Evolutionary conservation across 176 grass and related monocot species (phyloP).

Genomic region (Melocanna baccifera): DNA sequence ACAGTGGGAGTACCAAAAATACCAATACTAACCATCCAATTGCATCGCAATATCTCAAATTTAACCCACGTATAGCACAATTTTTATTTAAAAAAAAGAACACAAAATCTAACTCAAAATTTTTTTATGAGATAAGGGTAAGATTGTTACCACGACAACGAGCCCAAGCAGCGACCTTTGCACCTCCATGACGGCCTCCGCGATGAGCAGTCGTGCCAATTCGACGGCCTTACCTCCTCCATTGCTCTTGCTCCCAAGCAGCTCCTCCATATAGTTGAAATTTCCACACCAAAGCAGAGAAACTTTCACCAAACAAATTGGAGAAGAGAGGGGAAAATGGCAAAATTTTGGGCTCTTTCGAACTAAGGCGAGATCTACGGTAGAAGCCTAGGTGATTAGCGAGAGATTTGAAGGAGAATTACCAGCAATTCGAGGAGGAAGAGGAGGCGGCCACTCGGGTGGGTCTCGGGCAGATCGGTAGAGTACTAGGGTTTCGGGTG

Average conservation of each 20-base stretch:
- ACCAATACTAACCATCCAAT: neutral
- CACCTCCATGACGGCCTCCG: neutral
- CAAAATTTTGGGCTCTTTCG: neutral
- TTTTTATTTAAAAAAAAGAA: neutral
- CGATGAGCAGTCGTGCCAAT: neutral
- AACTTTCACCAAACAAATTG: neutral
- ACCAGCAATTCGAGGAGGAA: neutral
- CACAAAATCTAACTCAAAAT: neutral
- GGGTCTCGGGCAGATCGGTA: neutral
- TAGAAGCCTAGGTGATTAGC: neutral
- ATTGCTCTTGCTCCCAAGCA: neutral
- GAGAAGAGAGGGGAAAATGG: neutral
- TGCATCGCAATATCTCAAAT: neutral
- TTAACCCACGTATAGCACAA: neutral
- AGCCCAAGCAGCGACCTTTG: neutral
- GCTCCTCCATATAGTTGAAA: neutral
- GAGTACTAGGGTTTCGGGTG: too few relatives aligned
- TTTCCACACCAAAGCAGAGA: neutral
- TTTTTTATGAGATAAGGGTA: neutral
- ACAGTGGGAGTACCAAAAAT: neutral
- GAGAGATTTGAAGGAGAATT: neutral
- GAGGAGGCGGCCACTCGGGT: neutral
- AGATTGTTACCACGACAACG: neutral
- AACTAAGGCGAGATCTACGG: neutral
- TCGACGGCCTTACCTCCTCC: neutral